Base-by-base conservation (phyloP, 148 eudicot species). In the Silene latifolia region DNA sequence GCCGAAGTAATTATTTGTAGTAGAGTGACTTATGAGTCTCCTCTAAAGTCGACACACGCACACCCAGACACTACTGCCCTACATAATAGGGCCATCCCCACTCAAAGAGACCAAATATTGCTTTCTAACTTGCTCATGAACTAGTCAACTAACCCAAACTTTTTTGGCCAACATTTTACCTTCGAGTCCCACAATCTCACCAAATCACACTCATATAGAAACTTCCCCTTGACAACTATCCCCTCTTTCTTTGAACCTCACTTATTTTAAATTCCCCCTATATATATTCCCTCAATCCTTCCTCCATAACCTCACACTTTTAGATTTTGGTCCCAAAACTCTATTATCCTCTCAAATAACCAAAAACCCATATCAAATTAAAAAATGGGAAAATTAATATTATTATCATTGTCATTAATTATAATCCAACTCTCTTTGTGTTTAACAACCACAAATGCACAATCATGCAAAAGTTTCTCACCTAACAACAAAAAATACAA, bases 401-500 rank as follows among this genome's bases (percentile, higher is more conserved):
- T 75, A 10, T 11, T 76, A 18, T 77, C 78, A 32, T 69, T 81
- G 11, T 78, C 80, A 25, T 57, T 75, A 6, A 12, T 15, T 12
- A 0, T 44, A 1, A 20, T 42, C 5, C 56, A 44, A 67, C 2
- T 67, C 8, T 69, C 44, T 20, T 59, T 77, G 25, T 57, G 69
- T 19, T 21, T 72, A 20, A 53, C 75, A 17, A 53, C 63, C 7
- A 48, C 67, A 8, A 19, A 24, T 42, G 69, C 84, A 3, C 70
- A 86, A 72, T 46, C 79, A 12, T 91, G 97, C 76, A 21, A 35
- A 2, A 17, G 69, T 61, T 77, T 75, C 72, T 14, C 77, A 0
- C 87, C 88, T 8, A 88, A 51, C 80, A 90, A 87, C 81, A 73
- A 23, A 9, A 0, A 25, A 5, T 94, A 27, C 72, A 4, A 74